These are phyloP conservation scores for Chalara sp. DNA, from an alignment of 2,329 filamentous ascomycete species.

Conservation along the genomic window DNA sequence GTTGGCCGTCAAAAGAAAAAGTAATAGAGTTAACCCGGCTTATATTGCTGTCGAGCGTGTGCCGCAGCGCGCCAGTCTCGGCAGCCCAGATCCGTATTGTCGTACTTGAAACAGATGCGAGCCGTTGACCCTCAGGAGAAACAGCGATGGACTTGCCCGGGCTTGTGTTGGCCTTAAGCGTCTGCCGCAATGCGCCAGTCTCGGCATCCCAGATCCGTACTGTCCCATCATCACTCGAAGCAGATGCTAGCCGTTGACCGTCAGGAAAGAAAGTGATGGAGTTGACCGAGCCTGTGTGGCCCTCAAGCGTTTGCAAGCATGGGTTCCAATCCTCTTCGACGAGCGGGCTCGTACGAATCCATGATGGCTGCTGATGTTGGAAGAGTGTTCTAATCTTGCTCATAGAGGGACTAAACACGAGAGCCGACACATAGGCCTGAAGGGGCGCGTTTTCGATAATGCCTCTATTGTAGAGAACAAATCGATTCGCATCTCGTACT, in stretches of 20 bases:
- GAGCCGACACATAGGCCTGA: neutral
- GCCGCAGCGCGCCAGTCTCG: too few species aligned
- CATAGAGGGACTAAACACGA: neutral
- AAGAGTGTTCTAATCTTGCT: neutral
- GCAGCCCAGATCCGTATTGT: too few species aligned
- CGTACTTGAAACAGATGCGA: too few species aligned
- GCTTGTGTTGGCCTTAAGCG: slow-evolving; percentile 59
- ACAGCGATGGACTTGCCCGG: slow-evolving; percentile 52
- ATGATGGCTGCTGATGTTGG: neutral
- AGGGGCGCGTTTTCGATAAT: neutral
- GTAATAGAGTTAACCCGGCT: too few species aligned
- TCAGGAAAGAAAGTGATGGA: neutral
- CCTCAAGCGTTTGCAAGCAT: neutral
- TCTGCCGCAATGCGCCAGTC: slow-evolving; percentile 49
- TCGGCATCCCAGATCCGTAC: slow-evolving; percentile 74
- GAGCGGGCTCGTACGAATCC: neutral
- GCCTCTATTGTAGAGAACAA: neutral
- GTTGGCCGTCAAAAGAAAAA: too few species aligned
- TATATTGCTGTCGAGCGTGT: too few species aligned
- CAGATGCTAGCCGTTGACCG: neutral
- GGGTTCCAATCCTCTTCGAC: neutral
- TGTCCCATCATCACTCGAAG: neutral
- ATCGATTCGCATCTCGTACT: neutral
- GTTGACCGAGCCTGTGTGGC: neutral
- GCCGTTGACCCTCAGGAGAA: slow-evolving; percentile 56